A percentile compares a stretch with the other conserved stretches of the same genome.
Evolutionary conservation across 2,329 filamentous ascomycete genomes (phyloP).

Genomic region (Phyllachora maydis): DNA sequence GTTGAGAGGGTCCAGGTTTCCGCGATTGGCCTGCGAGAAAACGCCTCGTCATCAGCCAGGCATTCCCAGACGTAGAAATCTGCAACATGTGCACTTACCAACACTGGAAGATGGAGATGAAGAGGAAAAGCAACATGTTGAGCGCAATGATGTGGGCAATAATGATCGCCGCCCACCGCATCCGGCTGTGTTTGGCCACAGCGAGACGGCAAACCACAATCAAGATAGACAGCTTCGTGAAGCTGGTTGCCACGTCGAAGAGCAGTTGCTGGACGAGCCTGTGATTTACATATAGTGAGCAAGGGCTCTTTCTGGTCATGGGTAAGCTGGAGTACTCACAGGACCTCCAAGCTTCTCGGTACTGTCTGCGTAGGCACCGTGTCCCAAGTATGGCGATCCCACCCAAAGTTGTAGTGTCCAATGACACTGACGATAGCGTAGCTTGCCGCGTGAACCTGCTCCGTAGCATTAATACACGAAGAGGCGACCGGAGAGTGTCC

Average conservation of each 20-base stretch:
- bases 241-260: constrained; percentile 15
- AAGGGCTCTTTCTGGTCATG: too few relatives aligned
- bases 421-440: constrained; percentile 11
- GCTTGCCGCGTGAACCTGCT: constrained; percentile 10
- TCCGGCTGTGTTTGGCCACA: constrained; percentile 10
- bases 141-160: constrained; percentile 11
- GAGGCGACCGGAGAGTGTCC: too few relatives aligned
- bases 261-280: constrained; percentile 13
- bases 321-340: too few relatives aligned
- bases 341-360: too few relatives aligned
- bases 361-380: too few relatives aligned
- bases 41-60: constrained; percentile 11
- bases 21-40: constrained; percentile 15
- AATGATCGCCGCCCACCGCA: constrained; percentile 10
- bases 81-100: too few relatives aligned
- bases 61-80: too few relatives aligned
- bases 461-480: too few relatives aligned
- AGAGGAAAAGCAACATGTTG: constrained; percentile 13
- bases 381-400: constrained; percentile 15
- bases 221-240: constrained; percentile 20
- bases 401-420: constrained; percentile 9
- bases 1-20: constrained; percentile 15
- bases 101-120: constrained; percentile 17
- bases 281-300: too few relatives aligned
- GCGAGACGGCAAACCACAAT: constrained; percentile 15